Base-by-base conservation (phyloP, 1,284 basidiomycete genomes). In the Cutaneotrichosporon cavernicola region DNA sequence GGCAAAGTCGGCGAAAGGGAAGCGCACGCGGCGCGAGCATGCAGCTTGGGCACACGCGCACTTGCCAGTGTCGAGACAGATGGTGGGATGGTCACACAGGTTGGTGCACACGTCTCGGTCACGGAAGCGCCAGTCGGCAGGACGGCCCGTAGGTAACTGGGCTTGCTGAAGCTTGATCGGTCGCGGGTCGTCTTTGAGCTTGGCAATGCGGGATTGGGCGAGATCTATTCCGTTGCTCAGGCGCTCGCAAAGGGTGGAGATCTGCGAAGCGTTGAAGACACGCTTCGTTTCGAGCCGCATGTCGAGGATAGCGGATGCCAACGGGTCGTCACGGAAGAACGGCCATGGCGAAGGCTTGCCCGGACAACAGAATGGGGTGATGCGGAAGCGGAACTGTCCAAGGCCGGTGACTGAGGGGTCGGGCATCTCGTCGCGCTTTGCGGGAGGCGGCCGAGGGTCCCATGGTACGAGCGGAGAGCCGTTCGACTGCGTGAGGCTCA, bases 61-160 rank as follows among this genome's bases (percentile, higher is more conserved):
- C 60, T 69, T 59, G 30, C 73, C 73, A 11, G 74, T 75, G 62
- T 76, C 73, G 55, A 77, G 26, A 52, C 75, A 77, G 49, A 73
- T 52, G 6, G 70, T 72, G 2, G 75, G 75, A 59, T 73, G 74
- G 61, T 74, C 72, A 64, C 75, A 76, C 7, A 72, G 58, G 52
- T 72, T 76, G 22, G 64, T 65, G 62, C 75, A 76, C 4, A 65
- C 36, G 16, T 65, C 61, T 5, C 62, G 62, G 26, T 58, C 36
- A 21, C 70, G 66, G 31, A 65, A 30, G 5, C 64, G 64, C 75
- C 75, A 76, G 47, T 73, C 69, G 11, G 51, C 47, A 0, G 70
- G 63, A 9, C 60, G 62, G 10, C 69, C 71, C 2, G 63, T 60
- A 1, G 72, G 72, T 11, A 73, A 49, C 10, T 53, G 18, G 2